Percentiles rank a stretch among this genome's conserved stretches.
These are phyloP conservation scores for Petrea volubilis DNA, from an alignment of 257 asterid genomes.

Conservation along the genomic window DNA sequence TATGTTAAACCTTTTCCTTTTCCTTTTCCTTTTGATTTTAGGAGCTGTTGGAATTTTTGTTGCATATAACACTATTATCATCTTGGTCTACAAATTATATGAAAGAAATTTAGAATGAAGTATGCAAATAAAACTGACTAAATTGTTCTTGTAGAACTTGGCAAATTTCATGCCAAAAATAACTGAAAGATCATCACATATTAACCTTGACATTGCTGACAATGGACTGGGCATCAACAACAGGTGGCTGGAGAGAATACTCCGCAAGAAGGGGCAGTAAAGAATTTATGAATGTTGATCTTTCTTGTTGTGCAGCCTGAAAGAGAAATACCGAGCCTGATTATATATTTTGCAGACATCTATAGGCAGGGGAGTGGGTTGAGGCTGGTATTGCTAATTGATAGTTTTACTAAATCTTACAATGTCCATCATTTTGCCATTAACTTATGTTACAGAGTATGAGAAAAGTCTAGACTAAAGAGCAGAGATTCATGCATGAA, in stretches of 20 bases:
- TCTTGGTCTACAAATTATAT: background rate
- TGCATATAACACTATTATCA: background rate
- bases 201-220: conserved; percentile 90
- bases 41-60: background rate
- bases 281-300: conserved; percentile 72
- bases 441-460: conserved; percentile 4
- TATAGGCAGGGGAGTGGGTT: conserved; percentile 10
- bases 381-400: conserved; percentile 7
- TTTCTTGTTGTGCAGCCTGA: conserved; percentile 96
- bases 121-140: background rate
- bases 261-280: conserved; percentile 96
- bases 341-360: conserved; percentile 30
- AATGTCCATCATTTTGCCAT: background rate
- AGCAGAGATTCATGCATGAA: conserved; percentile 14
- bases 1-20: background rate
- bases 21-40: background rate
- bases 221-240: conserved; percentile 93
- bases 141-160: background rate
- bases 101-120: background rate
- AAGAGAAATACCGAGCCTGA: conserved; percentile 35
- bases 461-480: background rate
- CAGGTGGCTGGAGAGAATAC: conserved; percentile 88
- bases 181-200: conserved; percentile 13
- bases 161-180: too few species aligned
- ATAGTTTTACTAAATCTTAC: conserved; percentile 4